Evolutionary conservation across 1,284 basidiomycete genomes (phyloP), one percentile per base, ranked within the genome.

Genomic region (Pisolithus thermaeus): DNA sequence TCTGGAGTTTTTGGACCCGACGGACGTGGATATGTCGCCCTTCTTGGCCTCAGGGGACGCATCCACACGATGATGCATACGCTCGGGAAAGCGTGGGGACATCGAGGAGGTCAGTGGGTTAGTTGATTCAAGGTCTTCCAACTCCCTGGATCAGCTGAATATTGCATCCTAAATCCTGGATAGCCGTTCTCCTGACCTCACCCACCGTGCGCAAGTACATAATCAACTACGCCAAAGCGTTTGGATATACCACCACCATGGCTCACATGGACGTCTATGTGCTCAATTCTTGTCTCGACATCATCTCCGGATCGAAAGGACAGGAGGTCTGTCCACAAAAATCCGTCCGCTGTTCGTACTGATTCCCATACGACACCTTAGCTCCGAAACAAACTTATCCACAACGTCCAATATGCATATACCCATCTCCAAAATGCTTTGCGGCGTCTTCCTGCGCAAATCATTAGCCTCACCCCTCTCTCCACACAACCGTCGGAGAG

Each of bases 81-180:
- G 1, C 79, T 80, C 55, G 77, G 79, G 4, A 80, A 81, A 56
- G 78, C 71, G 0, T 5, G 73, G 83, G 47, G 81, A 80, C 16
- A 82, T 80, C 25, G 84, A 80, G 92, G 92, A 60, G 90, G 91
- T 90, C 47, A 12, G 50, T 50, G 52, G 49, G 18, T 20, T 20
- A 20, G 18, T 20, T 20, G 18, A 81, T 71, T 18, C 40, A 6
- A 2, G 20, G 4, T 20, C 9, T 32, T 35, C 2, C 18, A 20
- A 16, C 11, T 3, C 7, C 1, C 25, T 16, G 6, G 23, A 25
- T 20, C 14, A 40, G 18, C 38, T 40, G 38, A 22, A 40, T n/a
- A 12, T 2, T 30, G 45, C 3, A 48, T 7, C 2, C 27, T 8
- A 1, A 9, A 2, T 8, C 60, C 41, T 23, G 39, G 23, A 42